Evolutionary conservation across 257 asterid species (phyloP).

Genomic region (Solanum tacnaense): DNA sequence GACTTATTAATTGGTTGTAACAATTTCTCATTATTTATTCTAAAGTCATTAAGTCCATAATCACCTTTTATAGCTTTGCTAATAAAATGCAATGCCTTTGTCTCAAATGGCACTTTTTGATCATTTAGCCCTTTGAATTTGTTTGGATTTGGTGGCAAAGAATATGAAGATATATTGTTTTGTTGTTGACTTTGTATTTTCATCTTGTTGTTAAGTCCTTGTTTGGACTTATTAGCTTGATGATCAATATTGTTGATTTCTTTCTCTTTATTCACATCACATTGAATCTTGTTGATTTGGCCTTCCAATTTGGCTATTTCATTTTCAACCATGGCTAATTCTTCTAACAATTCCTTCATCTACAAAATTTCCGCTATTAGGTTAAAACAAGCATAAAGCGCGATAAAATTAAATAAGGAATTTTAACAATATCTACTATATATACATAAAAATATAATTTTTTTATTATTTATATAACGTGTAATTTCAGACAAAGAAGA

Average conservation of each 20-base stretch:
- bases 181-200: conserved; percentile 7
- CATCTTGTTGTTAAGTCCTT: not conserved
- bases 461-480: no score
- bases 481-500: not conserved
- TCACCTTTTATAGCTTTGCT: conserved; percentile 85
- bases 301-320: conserved; percentile 60
- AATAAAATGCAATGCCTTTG: conserved; percentile 72
- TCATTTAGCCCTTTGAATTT: not conserved
- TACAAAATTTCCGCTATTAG: not conserved
- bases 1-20: conserved; percentile 9
- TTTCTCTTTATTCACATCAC: conserved; percentile 32
- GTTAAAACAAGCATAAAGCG: not conserved
- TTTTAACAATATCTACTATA: not conserved
- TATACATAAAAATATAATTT: not conserved
- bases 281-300: conserved; percentile 52
- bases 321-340: conserved; percentile 60
- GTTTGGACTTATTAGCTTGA: conserved; percentile 9
- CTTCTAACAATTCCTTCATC: conserved; percentile 67
- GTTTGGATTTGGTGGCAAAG: conserved; percentile 30
- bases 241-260: conserved; percentile 14
- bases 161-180: not conserved
- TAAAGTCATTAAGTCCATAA: conserved; percentile 43
- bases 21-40: conserved; percentile 15
- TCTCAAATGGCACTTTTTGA: conserved; percentile 38
- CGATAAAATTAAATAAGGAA: not conserved